Evolutionary conservation across 345 rosid genomes (phyloP).

Genomic region (Pelargonium nanum): DNA sequence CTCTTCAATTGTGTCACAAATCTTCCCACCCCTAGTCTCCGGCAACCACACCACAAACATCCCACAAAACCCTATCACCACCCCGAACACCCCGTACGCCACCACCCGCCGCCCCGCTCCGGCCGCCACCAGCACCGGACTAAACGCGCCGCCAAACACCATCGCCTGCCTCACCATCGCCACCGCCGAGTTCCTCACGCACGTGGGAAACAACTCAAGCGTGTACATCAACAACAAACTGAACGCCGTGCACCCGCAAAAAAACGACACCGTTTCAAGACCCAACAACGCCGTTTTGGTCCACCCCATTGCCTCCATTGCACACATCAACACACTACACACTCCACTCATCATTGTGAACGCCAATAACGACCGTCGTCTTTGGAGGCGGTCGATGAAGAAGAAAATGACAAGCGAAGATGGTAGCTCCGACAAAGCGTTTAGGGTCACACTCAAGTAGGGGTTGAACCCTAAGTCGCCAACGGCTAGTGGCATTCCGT

Average conservation of each 20-base stretch:
- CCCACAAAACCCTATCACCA: slow-evolving; percentile 13
- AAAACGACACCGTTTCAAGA: slow-evolving; percentile 48
- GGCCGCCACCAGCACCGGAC: slow-evolving; percentile 13
- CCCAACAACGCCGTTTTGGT: slow-evolving; percentile 26
- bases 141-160: slow-evolving; percentile 14
- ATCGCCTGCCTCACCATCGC: slow-evolving; percentile 35
- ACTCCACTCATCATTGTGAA: slow-evolving; percentile 35
- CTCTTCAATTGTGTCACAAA: slow-evolving; percentile 22
- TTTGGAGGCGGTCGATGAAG: slow-evolving; percentile 29
- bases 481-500: slow-evolving; percentile 63
- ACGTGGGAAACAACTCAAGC: slow-evolving; percentile 42
- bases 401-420: slow-evolving; percentile 35
- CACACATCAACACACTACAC: slow-evolving; percentile 33
- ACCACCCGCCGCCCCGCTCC: slow-evolving; percentile 6
- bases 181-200: slow-evolving; percentile 36
- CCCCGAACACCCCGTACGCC: slow-evolving; percentile 13
- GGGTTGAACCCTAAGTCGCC: slow-evolving; percentile 41
- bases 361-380: slow-evolving; percentile 29
- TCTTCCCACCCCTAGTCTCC: slow-evolving; percentile 9
- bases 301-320: slow-evolving; percentile 15
- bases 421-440: slow-evolving; percentile 62
- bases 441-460: slow-evolving; percentile 48
- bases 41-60: slow-evolving; percentile 11
- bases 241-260: slow-evolving; percentile 41
- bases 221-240: slow-evolving; percentile 29